A percentile compares a stretch with the other conserved stretches of the same genome.
These are phyloP conservation scores for Gelatoporia subvermispora DNA, from an alignment of 768 basidiomycete species.

Conservation along the genomic window DNA sequence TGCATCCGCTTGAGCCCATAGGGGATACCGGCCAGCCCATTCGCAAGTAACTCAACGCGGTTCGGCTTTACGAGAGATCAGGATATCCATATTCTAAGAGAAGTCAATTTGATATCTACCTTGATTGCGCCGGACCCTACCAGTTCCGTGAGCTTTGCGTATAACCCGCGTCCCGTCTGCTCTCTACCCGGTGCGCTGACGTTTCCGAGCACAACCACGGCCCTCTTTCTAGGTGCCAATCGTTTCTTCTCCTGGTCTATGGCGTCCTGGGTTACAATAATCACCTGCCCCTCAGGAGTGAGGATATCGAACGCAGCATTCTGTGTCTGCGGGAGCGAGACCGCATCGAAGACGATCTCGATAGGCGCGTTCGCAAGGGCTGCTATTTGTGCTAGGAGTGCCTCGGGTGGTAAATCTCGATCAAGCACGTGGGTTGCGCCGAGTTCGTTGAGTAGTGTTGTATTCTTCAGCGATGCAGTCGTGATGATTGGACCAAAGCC, in stretches of 20 bases:
- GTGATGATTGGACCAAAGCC: conserved; percentile 26
- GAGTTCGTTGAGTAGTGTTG: conserved; percentile 13
- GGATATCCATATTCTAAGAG: background rate
- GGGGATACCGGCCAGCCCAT: conserved; percentile 34
- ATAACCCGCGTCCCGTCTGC: conserved; percentile 4
- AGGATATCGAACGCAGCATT: conserved; percentile 13
- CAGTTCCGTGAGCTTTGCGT: conserved; percentile 5
- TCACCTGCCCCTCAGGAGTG: conserved; percentile 16
- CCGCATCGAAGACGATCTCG: conserved; percentile 20
- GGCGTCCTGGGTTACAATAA: conserved; percentile 4
- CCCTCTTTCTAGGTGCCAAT: background rate
- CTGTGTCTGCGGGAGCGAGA: conserved; percentile 18
- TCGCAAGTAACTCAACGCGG: conserved; percentile 34
- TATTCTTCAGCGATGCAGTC: conserved; percentile 22
- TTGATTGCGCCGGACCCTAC: conserved; percentile 11
- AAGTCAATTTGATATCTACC: conserved; percentile 3
- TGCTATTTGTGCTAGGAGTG: conserved; percentile 6
- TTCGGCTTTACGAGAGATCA: conserved; percentile 34
- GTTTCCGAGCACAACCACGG: background rate
- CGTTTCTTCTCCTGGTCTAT: conserved; percentile 5
- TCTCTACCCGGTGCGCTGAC: background rate
- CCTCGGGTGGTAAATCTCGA: conserved; percentile 12
- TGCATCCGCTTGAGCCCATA: conserved; percentile 33
- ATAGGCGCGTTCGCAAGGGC: conserved; percentile 14
- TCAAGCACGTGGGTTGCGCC: conserved; percentile 26